These are phyloP conservation scores for Blastobotrys parvus DNA, from an alignment of 805 yeast genomes.

Conservation along the genomic window DNA sequence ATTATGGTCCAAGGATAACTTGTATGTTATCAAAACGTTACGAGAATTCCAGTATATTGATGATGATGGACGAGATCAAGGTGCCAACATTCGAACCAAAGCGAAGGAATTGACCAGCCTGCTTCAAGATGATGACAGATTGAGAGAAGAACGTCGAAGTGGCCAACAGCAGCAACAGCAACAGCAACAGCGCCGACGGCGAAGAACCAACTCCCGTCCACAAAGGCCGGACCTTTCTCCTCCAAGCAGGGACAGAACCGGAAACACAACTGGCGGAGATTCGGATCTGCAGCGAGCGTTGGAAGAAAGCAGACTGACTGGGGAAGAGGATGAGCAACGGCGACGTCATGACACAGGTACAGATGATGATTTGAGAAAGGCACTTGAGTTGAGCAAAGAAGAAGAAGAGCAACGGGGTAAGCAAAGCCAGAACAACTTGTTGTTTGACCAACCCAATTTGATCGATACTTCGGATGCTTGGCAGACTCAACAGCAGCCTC, in stretches of 20 bases:
- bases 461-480: constrained; percentile 29
- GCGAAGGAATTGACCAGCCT: constrained; percentile 83
- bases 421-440: constrained; percentile 7
- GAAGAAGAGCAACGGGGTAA: constrained; percentile 57
- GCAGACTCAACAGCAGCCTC: constrained; percentile 37
- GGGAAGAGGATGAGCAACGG: constrained; percentile 70
- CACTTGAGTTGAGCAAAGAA: constrained; percentile 63
- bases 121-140: constrained; percentile 72
- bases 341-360: constrained; percentile 31
- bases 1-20: constrained; percentile 82
- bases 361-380: constrained; percentile 59
- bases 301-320: constrained; percentile 71
- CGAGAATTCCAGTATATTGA: constrained; percentile 83
- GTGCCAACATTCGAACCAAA: constrained; percentile 78
- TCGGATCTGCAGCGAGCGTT: constrained; percentile 73
- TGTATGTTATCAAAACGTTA: constrained; percentile 80
- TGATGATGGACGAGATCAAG: constrained; percentile 74
- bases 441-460: constrained; percentile 19
- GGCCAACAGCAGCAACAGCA: constrained; percentile 4
- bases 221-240: not conserved
- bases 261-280: constrained; percentile 31
- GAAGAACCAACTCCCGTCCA: constrained; percentile 9
- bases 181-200: constrained; percentile 7
- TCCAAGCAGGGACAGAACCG: not conserved
- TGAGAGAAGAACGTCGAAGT: constrained; percentile 55